Conservation (phyloP, 2,329 filamentous ascomycete genomes). For the Colletotrichum tropicicola region DNA sequence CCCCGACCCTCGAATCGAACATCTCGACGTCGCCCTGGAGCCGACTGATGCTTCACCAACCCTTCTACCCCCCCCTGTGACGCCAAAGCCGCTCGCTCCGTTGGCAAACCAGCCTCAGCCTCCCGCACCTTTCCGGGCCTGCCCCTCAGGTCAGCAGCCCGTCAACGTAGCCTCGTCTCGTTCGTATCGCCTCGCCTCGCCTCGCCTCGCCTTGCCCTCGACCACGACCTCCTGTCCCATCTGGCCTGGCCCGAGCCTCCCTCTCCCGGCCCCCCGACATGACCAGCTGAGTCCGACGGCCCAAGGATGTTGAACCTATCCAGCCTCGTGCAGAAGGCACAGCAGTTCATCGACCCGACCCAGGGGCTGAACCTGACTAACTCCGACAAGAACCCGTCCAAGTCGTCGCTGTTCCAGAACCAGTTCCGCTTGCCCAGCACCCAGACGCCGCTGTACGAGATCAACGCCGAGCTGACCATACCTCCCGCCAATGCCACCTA, state of each 20-base stretch:
- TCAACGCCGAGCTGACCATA: conserved; percentile 94
- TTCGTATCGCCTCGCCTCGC: not conserved
- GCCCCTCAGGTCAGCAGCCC: conserved; percentile 4
- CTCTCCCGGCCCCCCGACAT: conserved; percentile 40
- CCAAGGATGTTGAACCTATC: conserved; percentile 69
- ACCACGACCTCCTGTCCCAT: not conserved
- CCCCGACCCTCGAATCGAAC: not conserved
- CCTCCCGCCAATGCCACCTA: conserved; percentile 75
- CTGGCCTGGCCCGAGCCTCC: not conserved
- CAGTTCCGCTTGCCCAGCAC: conserved; percentile 95
- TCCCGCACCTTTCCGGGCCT: not conserved
- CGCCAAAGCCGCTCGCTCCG: not conserved
- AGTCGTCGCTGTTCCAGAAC: conserved; percentile 90
- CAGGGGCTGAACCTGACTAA: conserved; percentile 77
- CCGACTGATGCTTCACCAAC: conserved; percentile 3
- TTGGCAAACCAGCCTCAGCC: not conserved
- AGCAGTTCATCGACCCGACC: conserved; percentile 92
- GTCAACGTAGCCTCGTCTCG: not conserved
- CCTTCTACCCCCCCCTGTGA: not conserved
- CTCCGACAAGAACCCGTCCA: conserved; percentile 85
- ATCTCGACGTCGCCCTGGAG: not conserved
- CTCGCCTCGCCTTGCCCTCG: not conserved
- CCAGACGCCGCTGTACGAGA: conserved; percentile 94
- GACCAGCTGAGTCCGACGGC: conserved; percentile 39
- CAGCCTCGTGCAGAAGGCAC: conserved; percentile 93